phyloP scores from a whole-genome alignment of 2,329 filamentous ascomycete species.

The Hyphodiscus sp. region DNA sequence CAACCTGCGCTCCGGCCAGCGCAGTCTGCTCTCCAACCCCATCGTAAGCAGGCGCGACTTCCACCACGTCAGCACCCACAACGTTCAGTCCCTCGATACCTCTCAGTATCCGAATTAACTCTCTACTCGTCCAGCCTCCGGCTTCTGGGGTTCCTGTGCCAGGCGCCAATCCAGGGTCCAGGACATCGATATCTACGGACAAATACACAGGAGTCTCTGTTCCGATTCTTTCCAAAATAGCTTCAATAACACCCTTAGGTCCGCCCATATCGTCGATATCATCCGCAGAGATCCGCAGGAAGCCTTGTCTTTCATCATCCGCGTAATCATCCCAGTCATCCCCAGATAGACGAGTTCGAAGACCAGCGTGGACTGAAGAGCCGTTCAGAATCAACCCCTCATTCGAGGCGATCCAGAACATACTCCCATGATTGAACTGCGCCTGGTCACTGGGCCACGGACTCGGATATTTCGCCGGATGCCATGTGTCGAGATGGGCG shows the following conservation, averaged over 20 bases:
- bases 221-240: conserved; percentile 67
- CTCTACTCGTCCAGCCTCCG: conserved; percentile 84
- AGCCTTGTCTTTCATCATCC: conserved; percentile 69
- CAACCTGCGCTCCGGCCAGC: conserved; percentile 75
- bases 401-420: conserved; percentile 83
- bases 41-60: conserved; percentile 83
- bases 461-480: conserved; percentile 62
- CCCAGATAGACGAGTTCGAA: conserved; percentile 69
- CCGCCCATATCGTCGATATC: conserved; percentile 79
- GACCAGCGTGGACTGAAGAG: conserved; percentile 73
- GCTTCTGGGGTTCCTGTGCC: conserved; percentile 86
- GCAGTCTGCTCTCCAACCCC: conserved; percentile 73
- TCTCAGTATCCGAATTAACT: conserved; percentile 76
- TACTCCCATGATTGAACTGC: conserved; percentile 80
- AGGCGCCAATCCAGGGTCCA: conserved; percentile 64
- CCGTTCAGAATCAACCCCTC: conserved; percentile 73
- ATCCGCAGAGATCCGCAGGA: conserved; percentile 73
- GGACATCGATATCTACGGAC: conserved; percentile 73
- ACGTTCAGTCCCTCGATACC: conserved; percentile 79
- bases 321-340: conserved; percentile 61
- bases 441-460: conserved; percentile 66
- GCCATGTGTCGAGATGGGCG: conserved; percentile 34
- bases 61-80: conserved; percentile 84
- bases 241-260: conserved; percentile 57
- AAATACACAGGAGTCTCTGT: conserved; percentile 74